Base-by-base conservation (phyloP, 1,284 basidiomycete genomes). In the Ustilago crameri region DNA sequence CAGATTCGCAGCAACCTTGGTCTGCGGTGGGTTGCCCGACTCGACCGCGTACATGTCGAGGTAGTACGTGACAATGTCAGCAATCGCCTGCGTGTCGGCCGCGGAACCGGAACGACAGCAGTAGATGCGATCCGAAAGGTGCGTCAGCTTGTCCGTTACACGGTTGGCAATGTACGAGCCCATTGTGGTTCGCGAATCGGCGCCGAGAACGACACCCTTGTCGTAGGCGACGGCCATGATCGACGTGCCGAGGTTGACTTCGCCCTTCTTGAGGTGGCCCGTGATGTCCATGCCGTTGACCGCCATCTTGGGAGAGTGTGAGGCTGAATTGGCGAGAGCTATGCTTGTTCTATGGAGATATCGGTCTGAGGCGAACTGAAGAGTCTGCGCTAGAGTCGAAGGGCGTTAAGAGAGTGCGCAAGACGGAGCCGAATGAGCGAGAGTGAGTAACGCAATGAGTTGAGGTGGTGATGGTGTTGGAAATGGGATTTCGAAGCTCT, bases 211-310 rank as follows among this genome's bases (percentile, higher is more conserved):
- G 58, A 99, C 95, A 49, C 95, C 95, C 40, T 89, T 90, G 42
- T 93, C 88, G 86, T 98, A 99, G 76, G 94, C 92, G 72, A 98
- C 95, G 52, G 95, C 95, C 96, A 98, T 98, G 85, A 99, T 99
- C 47, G 95, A 98, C 55, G 95, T 99, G 30, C 81, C 81, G 17
- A 83, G 78, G 49, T 83, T 70, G n/a, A 82, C 79, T 63, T 83
- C 81, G 51, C 81, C 81, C 55, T 80, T 70, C 49, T 83, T 83
- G 49, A 83, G 75, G 54, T 69, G 71, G 41, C 47, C 52, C 3
- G 65, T 73, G 49, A 73, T 68, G 56, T 67, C 69, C 69, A 66
- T 72, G 26, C 69, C 69, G 59, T 72, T 72, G 45, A 71, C 53
- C 54, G 68, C 57, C 68, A 71, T 71, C 8, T 24, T 67, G 41